Conservation (phyloP, 2,329 filamentous ascomycete genomes). For the Trichoderma atrobrunneum region DNA sequence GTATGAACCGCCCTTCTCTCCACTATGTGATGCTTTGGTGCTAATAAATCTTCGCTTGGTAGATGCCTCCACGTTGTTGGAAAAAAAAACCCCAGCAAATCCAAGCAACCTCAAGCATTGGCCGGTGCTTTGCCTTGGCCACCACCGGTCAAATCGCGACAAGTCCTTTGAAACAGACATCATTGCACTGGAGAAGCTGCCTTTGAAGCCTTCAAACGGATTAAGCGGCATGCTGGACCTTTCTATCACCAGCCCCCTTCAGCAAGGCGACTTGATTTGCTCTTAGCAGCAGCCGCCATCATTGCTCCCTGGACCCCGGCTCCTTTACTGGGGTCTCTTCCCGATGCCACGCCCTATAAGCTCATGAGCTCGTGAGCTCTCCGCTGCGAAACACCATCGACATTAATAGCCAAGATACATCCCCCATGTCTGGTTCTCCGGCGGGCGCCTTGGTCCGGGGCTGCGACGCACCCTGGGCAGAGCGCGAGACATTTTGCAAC, state of each 20-base stretch:
- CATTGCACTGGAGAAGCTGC: background rate
- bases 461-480: background rate
- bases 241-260: background rate
- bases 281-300: background rate
- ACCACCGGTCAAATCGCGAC: background rate
- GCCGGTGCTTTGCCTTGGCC: background rate
- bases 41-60: background rate
- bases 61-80: background rate
- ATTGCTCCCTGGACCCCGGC: background rate
- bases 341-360: background rate
- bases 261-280: background rate
- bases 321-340: background rate
- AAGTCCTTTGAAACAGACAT: background rate
- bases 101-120: background rate
- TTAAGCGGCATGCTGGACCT: background rate
- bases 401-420: background rate
- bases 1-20: background rate
- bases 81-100: background rate
- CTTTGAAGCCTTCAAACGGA: background rate
- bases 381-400: background rate
- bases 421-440: background rate
- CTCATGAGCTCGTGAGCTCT: background rate
- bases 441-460: background rate
- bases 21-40: background rate
- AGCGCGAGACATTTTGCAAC: conserved; percentile 59